Conservation (phyloP, 2,329 filamentous ascomycete species). For the Nothophoma quercina region DNA sequence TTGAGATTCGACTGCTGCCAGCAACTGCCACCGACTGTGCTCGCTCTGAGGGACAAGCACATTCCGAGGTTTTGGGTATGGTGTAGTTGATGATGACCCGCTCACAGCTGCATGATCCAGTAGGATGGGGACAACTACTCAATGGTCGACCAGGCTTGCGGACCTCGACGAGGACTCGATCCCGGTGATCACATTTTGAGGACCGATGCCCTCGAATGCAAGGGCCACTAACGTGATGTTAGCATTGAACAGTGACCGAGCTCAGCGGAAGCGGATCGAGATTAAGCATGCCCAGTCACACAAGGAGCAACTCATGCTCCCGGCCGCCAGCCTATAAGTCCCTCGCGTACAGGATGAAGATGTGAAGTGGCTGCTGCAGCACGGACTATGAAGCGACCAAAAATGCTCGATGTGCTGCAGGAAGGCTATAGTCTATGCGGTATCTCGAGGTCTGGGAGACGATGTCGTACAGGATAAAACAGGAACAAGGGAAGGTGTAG, state of each 20-base stretch:
- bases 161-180: constrained; percentile 73
- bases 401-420: no score
- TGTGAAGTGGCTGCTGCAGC: no score
- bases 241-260: constrained; percentile 13
- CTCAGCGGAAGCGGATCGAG: neutral
- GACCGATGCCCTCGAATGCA: constrained; percentile 80
- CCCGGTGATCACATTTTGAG: constrained; percentile 75
- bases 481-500: no score
- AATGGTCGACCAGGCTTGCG: constrained; percentile 75
- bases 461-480: no score
- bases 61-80: constrained; percentile 52
- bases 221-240: constrained; percentile 63
- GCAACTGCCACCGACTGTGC: constrained; percentile 31
- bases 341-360: no score
- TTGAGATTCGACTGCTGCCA: constrained; percentile 43
- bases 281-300: neutral
- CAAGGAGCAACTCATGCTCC: neutral
- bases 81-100: constrained; percentile 63
- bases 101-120: constrained; percentile 68
- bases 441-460: neutral
- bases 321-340: no score
- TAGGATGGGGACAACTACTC: constrained; percentile 72
- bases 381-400: no score
- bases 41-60: constrained; percentile 46
- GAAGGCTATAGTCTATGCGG: neutral